phyloP scores from a whole-genome alignment of 2,329 filamentous ascomycete species.

The Botrytis byssoidea region DNA sequence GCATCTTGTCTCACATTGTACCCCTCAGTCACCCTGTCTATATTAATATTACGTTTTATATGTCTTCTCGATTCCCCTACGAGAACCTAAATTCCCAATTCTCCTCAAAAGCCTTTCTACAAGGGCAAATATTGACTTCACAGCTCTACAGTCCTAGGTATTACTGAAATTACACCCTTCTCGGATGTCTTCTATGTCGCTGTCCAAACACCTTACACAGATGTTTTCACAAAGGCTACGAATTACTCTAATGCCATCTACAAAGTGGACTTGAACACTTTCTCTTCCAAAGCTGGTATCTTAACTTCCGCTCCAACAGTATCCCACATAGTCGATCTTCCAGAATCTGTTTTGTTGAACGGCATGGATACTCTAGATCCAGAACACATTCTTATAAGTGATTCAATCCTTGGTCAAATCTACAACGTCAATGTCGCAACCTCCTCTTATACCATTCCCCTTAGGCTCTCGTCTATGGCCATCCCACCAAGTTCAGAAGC shows the following conservation, averaged over 20 bases:
- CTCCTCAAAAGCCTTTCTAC: background rate
- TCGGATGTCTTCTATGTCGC: constrained; percentile 36
- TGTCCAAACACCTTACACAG: constrained; percentile 34
- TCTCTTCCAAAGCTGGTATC: background rate
- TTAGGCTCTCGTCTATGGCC: constrained; percentile 34
- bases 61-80: background rate
- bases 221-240: constrained; percentile 30
- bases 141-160: constrained; percentile 22
- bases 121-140: background rate
- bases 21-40: background rate
- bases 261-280: constrained; percentile 29
- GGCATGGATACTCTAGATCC: constrained; percentile 30
- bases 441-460: constrained; percentile 28
- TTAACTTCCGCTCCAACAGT: constrained; percentile 3
- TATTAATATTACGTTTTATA: background rate
- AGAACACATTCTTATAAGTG: constrained; percentile 28
- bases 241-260: constrained; percentile 28
- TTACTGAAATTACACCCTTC: constrained; percentile 31
- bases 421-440: constrained; percentile 31
- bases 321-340: constrained; percentile 21
- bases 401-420: constrained; percentile 30
- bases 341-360: constrained; percentile 29
- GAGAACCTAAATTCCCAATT: background rate
- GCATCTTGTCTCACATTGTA: background rate
- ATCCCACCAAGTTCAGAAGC: constrained; percentile 8